Base-by-base conservation (phyloP, 2,329 filamentous ascomycete species). In the Trichophyton mentagrophytes region DNA sequence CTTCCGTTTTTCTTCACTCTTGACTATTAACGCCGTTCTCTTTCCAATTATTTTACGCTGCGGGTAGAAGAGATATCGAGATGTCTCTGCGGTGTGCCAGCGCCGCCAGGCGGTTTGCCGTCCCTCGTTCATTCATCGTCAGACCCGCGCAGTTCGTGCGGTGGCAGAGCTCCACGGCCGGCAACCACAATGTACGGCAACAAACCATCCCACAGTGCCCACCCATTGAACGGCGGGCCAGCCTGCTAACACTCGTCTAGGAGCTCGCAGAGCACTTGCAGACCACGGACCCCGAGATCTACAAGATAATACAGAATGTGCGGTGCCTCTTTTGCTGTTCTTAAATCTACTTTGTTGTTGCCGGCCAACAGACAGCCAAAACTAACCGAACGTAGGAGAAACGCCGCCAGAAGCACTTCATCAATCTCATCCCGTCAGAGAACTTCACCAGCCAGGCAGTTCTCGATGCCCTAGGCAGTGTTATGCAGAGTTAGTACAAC, bases 381-480 rank as follows among this genome's bases (percentile, higher is more conserved):
- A 11, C 55, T 57, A 44, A 27, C 13, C 22, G 11, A 8, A 7
- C 6, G 33, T 68, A 96, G 89, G 93, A 99, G 80, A 97, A 97
- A 83, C 83, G 82, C 67, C 84, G 93, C 67, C 93, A 99, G 76
- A 95, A 96, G 76, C 90, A 97, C 75, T 99, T 96, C 71, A 96
- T 99, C 78, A 97, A 97, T 76, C 81, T 96, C 61, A 96, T 96
- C 66, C 90, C 90, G 20, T 96, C 90, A 5, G 90, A 96, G 77
- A 96, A 96, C 78, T 95, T 96, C 71, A 96, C 90, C 27, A 95
- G 90, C 6, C 89, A 95, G 74, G 89, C 90, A 33, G 90, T 96
- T 20, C 82, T 96, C 61, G 90, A 96, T 80, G 89, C 90, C 38
- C 80, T 96, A 63, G 90, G 90, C 66, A 95, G 90, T 79, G 87